Base-by-base conservation (phyloP, 805 yeast genomes). In the Ogataea salicorniae region DNA sequence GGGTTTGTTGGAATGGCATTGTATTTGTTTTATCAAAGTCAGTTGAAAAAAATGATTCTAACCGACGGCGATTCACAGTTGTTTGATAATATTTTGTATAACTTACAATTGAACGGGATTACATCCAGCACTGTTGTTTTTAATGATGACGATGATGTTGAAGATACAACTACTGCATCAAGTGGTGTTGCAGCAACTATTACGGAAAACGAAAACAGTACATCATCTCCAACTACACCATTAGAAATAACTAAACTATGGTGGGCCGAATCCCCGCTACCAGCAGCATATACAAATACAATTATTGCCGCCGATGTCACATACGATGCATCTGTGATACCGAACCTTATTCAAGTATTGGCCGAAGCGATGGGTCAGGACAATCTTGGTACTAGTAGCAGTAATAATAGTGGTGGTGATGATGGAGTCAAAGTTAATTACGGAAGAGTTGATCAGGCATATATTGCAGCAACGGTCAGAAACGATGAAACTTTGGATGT, bases 301-400 rank as follows among this genome's bases (percentile, higher is more conserved):
- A 67, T 89, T 0, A 59, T 88, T 4, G 96, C 91, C 0, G 94
- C 97, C 0, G 98, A 91, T 64, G 88, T 91, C 14, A 88, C 96
- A 0, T 91, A 87, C 64, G 97, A 91, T 58, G 61, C 80, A 2
- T 67, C 75, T 4, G 71, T 81, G 3, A 72, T 88, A 18, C 80
- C 81, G 0, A 66, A 66, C 22, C 70, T 91, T 37, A 73, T 80
- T n/a, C 50, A 59, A 5, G 76, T 83, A 11, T 59, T 86, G 2
- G 52, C 59, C n/a, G 71, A 67, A 37, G 66, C 73, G 8, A 60
- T 65, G 62, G 41, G 56, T 5, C 35, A 55, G 38, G 55, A 55
- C 20, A 47, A 50, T 18, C 23, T 29, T 5, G 39, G 6, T 20
- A 20, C 20, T 20, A 20, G 20, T 20, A 20, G 3, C 20, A 20